Percentiles rank a stretch among this genome's conserved stretches.
Conservation (phyloP, 495 filamentous ascomycete species). For the Penicillium crystallinum region DNA sequence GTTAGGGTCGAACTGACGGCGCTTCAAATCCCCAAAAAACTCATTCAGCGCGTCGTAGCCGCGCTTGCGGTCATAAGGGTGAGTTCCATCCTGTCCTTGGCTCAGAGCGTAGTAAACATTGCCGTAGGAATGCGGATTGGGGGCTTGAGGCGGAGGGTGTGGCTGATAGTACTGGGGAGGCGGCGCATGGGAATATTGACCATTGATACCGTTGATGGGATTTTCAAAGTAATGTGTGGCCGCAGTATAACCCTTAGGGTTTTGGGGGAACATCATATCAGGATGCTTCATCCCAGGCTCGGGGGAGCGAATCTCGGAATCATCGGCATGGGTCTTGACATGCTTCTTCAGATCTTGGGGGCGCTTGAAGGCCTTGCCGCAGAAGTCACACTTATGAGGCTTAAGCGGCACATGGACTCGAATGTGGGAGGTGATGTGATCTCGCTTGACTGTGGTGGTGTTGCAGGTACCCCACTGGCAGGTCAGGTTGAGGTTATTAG, state of each 20-base stretch:
- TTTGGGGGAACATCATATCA: conserved; percentile 50
- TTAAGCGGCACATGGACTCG: conserved; percentile 96
- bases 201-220: conserved; percentile 35
- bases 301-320: conserved; percentile 80
- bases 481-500: conserved; percentile 95
- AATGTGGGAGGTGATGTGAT: conserved; percentile 99
- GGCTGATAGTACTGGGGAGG: conserved; percentile 55
- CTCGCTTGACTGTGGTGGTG: conserved; percentile 96
- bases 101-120: conserved; percentile 66
- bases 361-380: conserved; percentile 98
- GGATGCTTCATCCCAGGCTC: conserved; percentile 51
- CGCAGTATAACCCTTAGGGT: conserved; percentile 38
- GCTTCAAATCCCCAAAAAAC: conserved; percentile 88
- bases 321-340: conserved; percentile 99
- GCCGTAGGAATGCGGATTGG: conserved; percentile 55
- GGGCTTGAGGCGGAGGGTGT: conserved; percentile 44
- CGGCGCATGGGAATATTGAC: conserved; percentile 41
- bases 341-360: conserved; percentile 99
- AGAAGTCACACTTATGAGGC: conserved; percentile 98
- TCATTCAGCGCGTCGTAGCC: conserved; percentile 84
- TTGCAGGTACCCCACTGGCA: conserved; percentile 97
- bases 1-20: conserved; percentile 76
- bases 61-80: conserved; percentile 66
- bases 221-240: conserved; percentile 44
- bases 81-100: conserved; percentile 45